Evolutionary conservation across 257 asterid genomes (phyloP), one percentile per base, ranked within the genome.

Genomic region (Paraleonurus japonicus): DNA sequence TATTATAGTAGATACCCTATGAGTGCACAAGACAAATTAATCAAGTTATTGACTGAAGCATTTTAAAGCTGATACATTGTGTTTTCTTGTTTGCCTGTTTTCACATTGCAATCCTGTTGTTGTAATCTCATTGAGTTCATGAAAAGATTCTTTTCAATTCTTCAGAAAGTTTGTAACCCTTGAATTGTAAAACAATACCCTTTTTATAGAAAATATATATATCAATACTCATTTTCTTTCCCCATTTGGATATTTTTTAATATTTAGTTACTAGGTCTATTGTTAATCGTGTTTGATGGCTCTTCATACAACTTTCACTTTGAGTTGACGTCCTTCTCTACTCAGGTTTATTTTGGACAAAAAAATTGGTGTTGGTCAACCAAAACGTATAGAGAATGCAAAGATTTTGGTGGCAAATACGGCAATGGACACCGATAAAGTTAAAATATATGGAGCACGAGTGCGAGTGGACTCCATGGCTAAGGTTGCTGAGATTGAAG

Each of bases 381-480:
- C 99, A 50, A 94, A 94, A 77, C 86, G 98, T n/a, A 94, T 94
- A 12, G 99, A 91, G 72, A 84, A 94, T 76, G 99, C 98, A 9
- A 94, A 89, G 61, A 94, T 94, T 73, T 81, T 94, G 92, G 98
- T 94, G 64, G 92, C 99, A 50, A 94, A 94, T 78, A 94, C 99
- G 20, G 98, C 99, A 6, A 94, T 94, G 99, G 99, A 94, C 73
- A 91, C 99, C 5, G 99, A 94, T 76, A 94, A 94, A 82, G 99
- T 94, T 72, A 94, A 94, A 81, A 94, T 94, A 61, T 94, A 89
- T 53, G 99, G 99, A 39, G 98, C 99, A 27, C 96, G 99, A 69
- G 99, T 94, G 48, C 96, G 99, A 35, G 99, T 94, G 79, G 99
- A 94, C 83, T 94, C 99, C 9, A 94, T 94, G 99, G 90, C 98